Conservation (phyloP, 192 early-diverging fungal genomes). For the Endogone sp. region DNA sequence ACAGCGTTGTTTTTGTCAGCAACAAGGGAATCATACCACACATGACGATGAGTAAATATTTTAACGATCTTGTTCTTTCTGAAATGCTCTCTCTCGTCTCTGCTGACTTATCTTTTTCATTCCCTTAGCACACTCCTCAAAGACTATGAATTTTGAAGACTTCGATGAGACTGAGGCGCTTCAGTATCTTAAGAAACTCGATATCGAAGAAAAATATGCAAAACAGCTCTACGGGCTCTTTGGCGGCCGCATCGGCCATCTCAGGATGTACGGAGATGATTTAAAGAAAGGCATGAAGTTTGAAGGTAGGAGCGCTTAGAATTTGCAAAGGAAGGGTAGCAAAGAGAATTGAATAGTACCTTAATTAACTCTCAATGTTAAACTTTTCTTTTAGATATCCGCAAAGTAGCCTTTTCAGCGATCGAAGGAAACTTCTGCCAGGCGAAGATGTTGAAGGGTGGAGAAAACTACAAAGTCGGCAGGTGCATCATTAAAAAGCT, state of each 20-base stretch:
- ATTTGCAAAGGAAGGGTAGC: conserved; percentile 10
- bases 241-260: conserved; percentile 14
- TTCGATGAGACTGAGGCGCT: too few species aligned
- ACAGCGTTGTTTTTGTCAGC: too few species aligned
- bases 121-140: too few species aligned
- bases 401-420: conserved; percentile 4
- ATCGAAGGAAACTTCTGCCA: conserved; percentile 4
- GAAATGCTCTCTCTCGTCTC: too few species aligned
- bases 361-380: conserved; percentile 5
- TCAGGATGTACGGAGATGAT: conserved; percentile 3
- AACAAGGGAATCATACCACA: too few species aligned
- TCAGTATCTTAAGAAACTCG: conserved; percentile 11
- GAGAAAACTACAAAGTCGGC: conserved; percentile 9
- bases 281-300: conserved; percentile 4
- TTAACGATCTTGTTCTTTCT: too few species aligned
- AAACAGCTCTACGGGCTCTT: conserved; percentile 14
- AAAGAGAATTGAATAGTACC: too few species aligned
- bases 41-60: too few species aligned
- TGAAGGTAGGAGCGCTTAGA: conserved; percentile 14
- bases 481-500: conserved; percentile 5
- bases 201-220: conserved; percentile 7
- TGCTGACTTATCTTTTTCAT: too few species aligned
- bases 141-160: too few species aligned
- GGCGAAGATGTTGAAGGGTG: conserved; percentile 3
- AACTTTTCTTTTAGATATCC: conserved; percentile 12